These are phyloP conservation scores for Epichloe festucae DNA, from an alignment of 2,329 filamentous ascomycete genomes.

Conservation along the genomic window DNA sequence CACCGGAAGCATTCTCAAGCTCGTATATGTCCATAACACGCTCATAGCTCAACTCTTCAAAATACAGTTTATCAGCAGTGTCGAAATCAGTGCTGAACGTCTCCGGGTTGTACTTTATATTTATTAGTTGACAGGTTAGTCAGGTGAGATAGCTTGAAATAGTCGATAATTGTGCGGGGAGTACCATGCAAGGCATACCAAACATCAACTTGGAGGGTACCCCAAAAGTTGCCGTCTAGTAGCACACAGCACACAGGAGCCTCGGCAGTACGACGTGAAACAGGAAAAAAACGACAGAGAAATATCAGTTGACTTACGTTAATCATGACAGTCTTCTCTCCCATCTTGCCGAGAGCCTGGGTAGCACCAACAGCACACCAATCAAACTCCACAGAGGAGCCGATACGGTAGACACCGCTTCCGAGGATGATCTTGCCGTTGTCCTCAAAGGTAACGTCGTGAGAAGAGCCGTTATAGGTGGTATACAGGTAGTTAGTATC, in stretches of 20 bases:
- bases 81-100: conserved; percentile 79
- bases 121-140: conserved; percentile 1
- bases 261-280: not conserved
- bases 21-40: conserved; percentile 99
- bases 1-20: conserved; percentile 69
- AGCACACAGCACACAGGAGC: not conserved
- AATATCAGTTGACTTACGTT: conserved; percentile 42
- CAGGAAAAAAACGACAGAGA: not conserved
- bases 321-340: conserved; percentile 97
- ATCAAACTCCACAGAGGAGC: conserved; percentile 95
- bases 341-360: conserved; percentile 68
- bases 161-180: too few species aligned
- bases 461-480: conserved; percentile 89
- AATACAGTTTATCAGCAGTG: conserved; percentile 82
- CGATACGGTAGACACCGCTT: conserved; percentile 93
- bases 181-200: too few species aligned
- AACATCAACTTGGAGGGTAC: too few species aligned
- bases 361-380: conserved; percentile 94
- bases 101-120: conserved; percentile 55
- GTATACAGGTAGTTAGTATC: conserved; percentile 95
- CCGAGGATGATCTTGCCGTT: conserved; percentile 82
- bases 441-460: conserved; percentile 90
- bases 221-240: not conserved
- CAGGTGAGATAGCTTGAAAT: not conserved
- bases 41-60: conserved; percentile 93